Evolutionary conservation across 345 rosid species (phyloP), one percentile per base, ranked within the genome.

Genomic region (Hypericum perforatum): DNA sequence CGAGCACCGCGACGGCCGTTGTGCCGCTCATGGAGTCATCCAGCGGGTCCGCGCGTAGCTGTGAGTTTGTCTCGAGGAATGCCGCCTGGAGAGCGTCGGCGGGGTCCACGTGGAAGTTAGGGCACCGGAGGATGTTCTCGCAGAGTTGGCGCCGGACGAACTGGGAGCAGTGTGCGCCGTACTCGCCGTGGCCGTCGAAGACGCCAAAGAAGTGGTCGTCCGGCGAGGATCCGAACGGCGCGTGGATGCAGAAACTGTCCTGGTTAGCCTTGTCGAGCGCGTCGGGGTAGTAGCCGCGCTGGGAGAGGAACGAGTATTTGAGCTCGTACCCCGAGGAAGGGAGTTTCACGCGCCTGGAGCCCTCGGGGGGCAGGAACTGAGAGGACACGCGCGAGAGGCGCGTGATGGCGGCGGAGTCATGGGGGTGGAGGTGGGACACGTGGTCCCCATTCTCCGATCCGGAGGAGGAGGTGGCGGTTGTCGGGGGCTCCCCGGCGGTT

Each of bases 21-120:
- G 98, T 92, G 11, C 98, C 98, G 11, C 98, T 92, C 98, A 92
- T 92, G 65, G 76, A 74, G 62, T 92, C 98, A 61, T 92, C 98
- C 45, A 92, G 51, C 40, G 50, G 11, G 72, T 88, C 98, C 1
- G 74, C 85, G 14, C 83, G 88, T 39, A 92, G 56, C 78, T 92
- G 96, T 1, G 78, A 68, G 59, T 88, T 85, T 0, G 98, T 87
- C 6, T 59, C 49, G 63, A 85, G 49, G 64, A 78, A 87, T 0
- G 95, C 80, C 2, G 82, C 48, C 57, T 87, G 85, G 53, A 82
- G 83, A 49, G 90, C 96, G 67, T 83, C 94, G 0, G 82, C 81
- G 11, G 94, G 80, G 59, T 92, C 94, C 38, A 65, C 73, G 41
- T 67, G 75, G 52, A 81, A 82, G 63, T 74, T 78, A 59, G 60